A percentile compares a stretch with the other conserved stretches of the same genome.
Evolutionary conservation across 345 rosid genomes (phyloP).

Genomic region (Trapa bicornis): DNA sequence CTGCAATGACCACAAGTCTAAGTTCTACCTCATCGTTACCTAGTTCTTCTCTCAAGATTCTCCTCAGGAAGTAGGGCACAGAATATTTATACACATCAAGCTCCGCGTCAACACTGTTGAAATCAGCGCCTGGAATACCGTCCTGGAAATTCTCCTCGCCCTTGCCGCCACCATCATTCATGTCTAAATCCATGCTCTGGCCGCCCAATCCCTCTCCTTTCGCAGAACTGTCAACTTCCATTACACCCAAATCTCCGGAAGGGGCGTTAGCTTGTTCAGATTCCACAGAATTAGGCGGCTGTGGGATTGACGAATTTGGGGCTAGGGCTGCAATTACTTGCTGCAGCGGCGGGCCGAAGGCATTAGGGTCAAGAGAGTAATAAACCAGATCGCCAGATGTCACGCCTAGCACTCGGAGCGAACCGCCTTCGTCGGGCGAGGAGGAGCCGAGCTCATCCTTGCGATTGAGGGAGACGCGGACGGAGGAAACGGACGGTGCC

Average conservation of each 20-base stretch:
- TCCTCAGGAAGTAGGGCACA: constrained; percentile 55
- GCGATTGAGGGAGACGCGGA: constrained; percentile 58
- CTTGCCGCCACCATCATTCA: constrained; percentile 5
- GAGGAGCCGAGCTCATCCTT: constrained; percentile 43
- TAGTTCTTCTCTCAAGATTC: constrained; percentile 36
- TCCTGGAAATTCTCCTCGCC: constrained; percentile 4
- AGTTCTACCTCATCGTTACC: constrained; percentile 23
- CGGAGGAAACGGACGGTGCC: constrained; percentile 4
- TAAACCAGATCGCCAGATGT: constrained; percentile 60
- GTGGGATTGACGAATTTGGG: constrained; percentile 1
- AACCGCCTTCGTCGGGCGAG: constrained; percentile 23
- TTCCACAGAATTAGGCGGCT: not conserved
- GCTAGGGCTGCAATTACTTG: not conserved
- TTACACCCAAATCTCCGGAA: not conserved
- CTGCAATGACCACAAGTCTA: constrained; percentile 34
- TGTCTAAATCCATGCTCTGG: not conserved
- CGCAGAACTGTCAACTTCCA: not conserved
- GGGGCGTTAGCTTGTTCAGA: not conserved
- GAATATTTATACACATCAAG: constrained; percentile 18
- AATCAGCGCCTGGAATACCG: not conserved
- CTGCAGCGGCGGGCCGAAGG: constrained; percentile 7
- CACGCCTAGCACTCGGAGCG: constrained; percentile 50
- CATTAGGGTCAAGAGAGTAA: constrained; percentile 28
- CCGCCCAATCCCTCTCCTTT: not conserved
- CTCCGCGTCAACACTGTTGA: not conserved